A percentile compares a stretch with the other conserved stretches of the same genome.
Conservation (phyloP, 768 basidiomycete species). For the Hydnum rufescens region DNA sequence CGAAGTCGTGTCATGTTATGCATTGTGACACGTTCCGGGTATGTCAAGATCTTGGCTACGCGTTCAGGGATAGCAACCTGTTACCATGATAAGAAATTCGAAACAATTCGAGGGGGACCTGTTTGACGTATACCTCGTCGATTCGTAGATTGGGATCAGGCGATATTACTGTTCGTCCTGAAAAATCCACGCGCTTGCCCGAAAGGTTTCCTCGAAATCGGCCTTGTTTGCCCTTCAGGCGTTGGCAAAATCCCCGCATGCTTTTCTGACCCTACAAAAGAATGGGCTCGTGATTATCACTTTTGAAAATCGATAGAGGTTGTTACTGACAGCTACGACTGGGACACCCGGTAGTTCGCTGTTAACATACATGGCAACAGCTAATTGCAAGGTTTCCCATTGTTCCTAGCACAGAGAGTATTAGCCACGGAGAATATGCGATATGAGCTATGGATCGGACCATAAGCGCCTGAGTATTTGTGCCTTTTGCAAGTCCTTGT, state of each 20-base stretch:
- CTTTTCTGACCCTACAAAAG: slow-evolving; percentile 56
- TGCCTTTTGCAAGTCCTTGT: slow-evolving; percentile 71
- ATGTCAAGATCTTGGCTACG: slow-evolving; percentile 86
- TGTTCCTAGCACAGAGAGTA: slow-evolving; percentile 41
- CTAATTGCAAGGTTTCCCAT: slow-evolving; percentile 93
- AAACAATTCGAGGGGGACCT: background rate
- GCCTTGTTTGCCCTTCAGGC: slow-evolving; percentile 96
- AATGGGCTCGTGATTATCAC: background rate
- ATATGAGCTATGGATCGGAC: slow-evolving; percentile 19
- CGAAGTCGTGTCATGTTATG: slow-evolving; percentile 71
- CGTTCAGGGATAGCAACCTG: slow-evolving; percentile 81
- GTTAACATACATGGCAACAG: slow-evolving; percentile 96
- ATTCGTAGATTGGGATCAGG: slow-evolving; percentile 98
- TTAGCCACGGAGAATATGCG: background rate
- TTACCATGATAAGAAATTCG: background rate
- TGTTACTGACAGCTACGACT: slow-evolving; percentile 31
- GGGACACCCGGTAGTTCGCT: slow-evolving; percentile 90
- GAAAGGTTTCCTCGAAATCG: slow-evolving; percentile 96
- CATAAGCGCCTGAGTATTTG: slow-evolving; percentile 79
- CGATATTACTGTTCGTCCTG: slow-evolving; percentile 93
- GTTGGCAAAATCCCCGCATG: slow-evolving; percentile 92
- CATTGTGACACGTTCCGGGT: slow-evolving; percentile 82
- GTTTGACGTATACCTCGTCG: slow-evolving; percentile 43
- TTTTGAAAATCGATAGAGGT: background rate
- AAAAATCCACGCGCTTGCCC: slow-evolving; percentile 98